Base-by-base conservation (phyloP, 1,139 yeast species). In the Candida pseudoviswanathii region DNA sequence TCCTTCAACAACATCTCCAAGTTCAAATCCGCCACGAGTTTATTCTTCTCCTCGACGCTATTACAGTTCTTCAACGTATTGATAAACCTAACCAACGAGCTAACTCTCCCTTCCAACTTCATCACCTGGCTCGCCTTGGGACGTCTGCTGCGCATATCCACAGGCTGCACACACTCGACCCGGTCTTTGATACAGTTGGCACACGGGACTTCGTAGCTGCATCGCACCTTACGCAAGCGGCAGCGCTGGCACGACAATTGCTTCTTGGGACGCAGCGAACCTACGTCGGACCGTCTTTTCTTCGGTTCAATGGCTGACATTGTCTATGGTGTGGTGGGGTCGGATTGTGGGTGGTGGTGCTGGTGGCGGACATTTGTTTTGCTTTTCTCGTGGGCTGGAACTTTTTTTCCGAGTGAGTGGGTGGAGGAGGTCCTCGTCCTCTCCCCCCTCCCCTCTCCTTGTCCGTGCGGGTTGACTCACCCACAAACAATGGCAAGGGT, bases 111-210 rank as follows among this genome's bases (percentile, higher is more conserved):
- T 56, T 75, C 76, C 43, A 75, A 59, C 11, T 63, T 62, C 36
- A 65, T 57, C 22, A 81, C 85, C 55, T 82, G 81, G 43, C 72
- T 71, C 5, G 75, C 78, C 0, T 80, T 72, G 4, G 81, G 81
- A 46, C 86, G 65, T 52, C 74, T 77, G 58, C 80, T 81, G 43
- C 87, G 64, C 69, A 77, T 67, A 59, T 82, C 87, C 49, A 70
- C 70, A 6, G 73, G 71, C 42, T 73, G 73, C 27, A 79, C 67
- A 60, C 87, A 82, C 43, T 75, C 79, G 10, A 74, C 67, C 2
- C 71, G 69, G 5, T 75, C 67, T 50, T 71, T 73, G 24, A 63
- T 60, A 60, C 87, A 82, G 45, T 72, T 72, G 25, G 73, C 65
- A 56, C 87, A 82, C 0, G 86, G 86, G 46, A 61, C 64, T 7